Evolutionary conservation across 1,284 basidiomycete genomes (phyloP).

Genomic region (Ganoderma resinaceum): DNA sequence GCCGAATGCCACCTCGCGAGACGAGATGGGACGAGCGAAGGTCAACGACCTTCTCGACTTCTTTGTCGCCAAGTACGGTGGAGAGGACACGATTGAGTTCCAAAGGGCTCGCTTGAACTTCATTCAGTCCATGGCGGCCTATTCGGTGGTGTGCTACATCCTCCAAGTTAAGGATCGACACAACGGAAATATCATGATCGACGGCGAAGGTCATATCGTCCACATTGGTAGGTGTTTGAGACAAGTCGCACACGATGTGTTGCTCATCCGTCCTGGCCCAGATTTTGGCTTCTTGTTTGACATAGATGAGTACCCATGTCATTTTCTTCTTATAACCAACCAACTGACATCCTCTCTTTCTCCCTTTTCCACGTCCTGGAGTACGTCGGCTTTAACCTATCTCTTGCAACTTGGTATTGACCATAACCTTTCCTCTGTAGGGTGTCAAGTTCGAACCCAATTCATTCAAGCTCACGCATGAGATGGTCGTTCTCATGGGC

Average conservation of each 20-base stretch:
- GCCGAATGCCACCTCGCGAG: conserved; percentile 96
- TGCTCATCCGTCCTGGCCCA: conserved; percentile 38
- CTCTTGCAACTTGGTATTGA: neutral
- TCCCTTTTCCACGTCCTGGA: conserved; percentile 48
- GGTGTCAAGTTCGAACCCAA: conserved; percentile 97
- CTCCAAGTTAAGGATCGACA: conserved; percentile 98
- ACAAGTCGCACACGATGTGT: neutral
- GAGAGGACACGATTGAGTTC: conserved; percentile 88
- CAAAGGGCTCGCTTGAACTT: conserved; percentile 96
- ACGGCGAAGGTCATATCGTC: conserved; percentile 94
- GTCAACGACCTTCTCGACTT: conserved; percentile 96
- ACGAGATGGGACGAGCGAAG: conserved; percentile 99
- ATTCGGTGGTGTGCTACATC: conserved; percentile 98
- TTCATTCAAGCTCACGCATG: conserved; percentile 98
- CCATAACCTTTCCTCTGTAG: conserved; percentile 45
- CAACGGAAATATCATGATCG: conserved; percentile 99
- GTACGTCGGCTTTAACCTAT: conserved; percentile 29
- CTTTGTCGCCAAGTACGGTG: conserved; percentile 95
- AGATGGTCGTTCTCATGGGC: conserved; percentile 99
- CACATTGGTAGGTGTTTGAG: conserved; percentile 78
- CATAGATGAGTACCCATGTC: conserved; percentile 80
- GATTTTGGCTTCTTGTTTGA: conserved; percentile 99
- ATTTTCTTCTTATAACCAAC: conserved; percentile 16
- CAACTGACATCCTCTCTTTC: conserved; percentile 36
- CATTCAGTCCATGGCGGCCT: conserved; percentile 99